Evolutionary conservation across 805 yeast species (phyloP).

Genomic region (Alloascoidea hylecoeti): DNA sequence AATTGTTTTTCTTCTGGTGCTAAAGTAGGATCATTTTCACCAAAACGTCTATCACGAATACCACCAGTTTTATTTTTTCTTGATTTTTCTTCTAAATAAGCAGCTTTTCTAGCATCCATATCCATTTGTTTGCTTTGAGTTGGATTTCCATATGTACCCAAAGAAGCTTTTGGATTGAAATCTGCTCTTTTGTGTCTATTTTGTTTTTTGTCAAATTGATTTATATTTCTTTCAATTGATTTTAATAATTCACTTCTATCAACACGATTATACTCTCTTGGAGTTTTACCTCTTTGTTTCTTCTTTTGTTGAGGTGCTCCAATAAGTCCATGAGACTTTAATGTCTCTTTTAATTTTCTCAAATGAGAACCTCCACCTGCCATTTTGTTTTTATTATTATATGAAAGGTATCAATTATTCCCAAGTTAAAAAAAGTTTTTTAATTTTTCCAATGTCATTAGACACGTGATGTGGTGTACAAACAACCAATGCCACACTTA

Average conservation of each 20-base stretch:
- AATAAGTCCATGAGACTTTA: conserved; percentile 69
- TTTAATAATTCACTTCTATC: conserved; percentile 43
- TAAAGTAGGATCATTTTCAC: conserved; percentile 61
- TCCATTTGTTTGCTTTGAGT: neutral
- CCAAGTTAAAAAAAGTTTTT: too few species aligned
- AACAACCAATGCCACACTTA: too few species aligned
- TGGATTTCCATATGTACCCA: conserved; percentile 14
- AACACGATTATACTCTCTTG: conserved; percentile 56
- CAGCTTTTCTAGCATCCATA: conserved; percentile 10
- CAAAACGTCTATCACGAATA: conserved; percentile 77
- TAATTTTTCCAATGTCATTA: too few species aligned
- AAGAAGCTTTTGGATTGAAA: conserved; percentile 19
- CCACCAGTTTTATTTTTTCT: conserved; percentile 65
- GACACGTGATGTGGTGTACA: too few species aligned
- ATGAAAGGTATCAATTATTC: too few species aligned
- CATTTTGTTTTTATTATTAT: conserved; percentile 27
- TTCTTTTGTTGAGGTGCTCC: conserved; percentile 32
- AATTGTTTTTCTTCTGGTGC: conserved; percentile 90
- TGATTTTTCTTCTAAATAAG: conserved; percentile 21
- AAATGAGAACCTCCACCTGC: conserved; percentile 65
- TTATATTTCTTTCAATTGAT: conserved; percentile 69
- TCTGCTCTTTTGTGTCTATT: conserved; percentile 55
- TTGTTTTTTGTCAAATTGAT: conserved; percentile 74
- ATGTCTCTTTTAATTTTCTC: conserved; percentile 64
- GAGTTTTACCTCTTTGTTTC: conserved; percentile 30